Evolutionary conservation across 495 filamentous ascomycete species (phyloP).

Genomic region (Daldinia bambusicola): DNA sequence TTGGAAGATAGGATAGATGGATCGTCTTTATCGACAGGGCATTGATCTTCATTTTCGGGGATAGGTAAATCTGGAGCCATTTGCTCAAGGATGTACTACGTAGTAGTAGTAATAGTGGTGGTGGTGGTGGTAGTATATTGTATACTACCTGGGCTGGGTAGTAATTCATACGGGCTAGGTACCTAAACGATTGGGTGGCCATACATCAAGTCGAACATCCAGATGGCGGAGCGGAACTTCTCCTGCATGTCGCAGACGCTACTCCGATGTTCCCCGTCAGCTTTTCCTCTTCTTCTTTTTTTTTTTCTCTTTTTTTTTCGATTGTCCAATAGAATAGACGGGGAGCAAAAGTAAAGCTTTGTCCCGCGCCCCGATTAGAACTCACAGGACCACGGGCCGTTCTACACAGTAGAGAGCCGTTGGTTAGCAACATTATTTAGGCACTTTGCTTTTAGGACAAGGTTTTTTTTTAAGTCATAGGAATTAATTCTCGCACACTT

Average conservation of each 20-base stretch:
- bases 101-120: neutral
- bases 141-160: neutral
- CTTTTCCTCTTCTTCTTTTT: neutral
- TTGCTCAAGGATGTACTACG: neutral
- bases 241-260: conserved; percentile 98
- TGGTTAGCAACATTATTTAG: conserved; percentile 25
- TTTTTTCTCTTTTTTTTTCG: neutral
- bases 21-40: neutral
- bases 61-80: neutral
- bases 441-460: neutral
- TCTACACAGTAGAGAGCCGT: conserved; percentile 51
- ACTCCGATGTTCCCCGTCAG: neutral
- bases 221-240: conserved; percentile 84
- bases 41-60: neutral
- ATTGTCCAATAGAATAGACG: neutral
- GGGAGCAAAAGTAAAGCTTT: neutral
- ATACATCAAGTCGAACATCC: conserved; percentile 83
- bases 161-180: neutral
- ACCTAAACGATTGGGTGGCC: neutral
- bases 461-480: neutral
- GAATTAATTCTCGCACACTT: conserved; percentile 27
- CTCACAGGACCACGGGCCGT: conserved; percentile 76
- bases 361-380: neutral
- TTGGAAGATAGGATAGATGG: neutral
- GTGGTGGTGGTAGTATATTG: no score